phyloP scores from a whole-genome alignment of 2,329 filamentous ascomycete species.

The Xylariaceae sp. region DNA sequence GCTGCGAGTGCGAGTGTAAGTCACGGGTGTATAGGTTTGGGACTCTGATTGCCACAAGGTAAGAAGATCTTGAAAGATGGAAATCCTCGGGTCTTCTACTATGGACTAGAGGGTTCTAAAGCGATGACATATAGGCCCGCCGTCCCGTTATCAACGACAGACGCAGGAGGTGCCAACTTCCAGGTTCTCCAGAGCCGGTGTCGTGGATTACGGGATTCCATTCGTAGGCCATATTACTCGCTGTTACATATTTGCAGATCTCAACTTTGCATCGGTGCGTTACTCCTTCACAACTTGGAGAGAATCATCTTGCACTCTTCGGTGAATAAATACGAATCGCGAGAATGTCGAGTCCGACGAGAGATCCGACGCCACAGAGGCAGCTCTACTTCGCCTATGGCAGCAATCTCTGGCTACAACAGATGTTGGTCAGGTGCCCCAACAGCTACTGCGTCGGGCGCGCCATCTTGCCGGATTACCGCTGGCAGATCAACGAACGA shows the following conservation, averaged over 20 bases:
- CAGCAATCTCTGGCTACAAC: conserved; percentile 8
- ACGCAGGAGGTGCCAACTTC: background rate
- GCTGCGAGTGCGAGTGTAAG: too few species aligned
- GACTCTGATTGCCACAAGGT: too few species aligned
- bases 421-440: conserved; percentile 6
- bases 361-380: background rate
- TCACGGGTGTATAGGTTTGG: too few species aligned
- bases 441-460: conserved; percentile 1
- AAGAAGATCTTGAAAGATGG: too few species aligned
- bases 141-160: too few species aligned
- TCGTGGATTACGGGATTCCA: background rate
- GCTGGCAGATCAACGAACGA: conserved; percentile 7
- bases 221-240: background rate
- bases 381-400: conserved; percentile 12
- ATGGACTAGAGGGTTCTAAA: too few species aligned
- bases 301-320: background rate
- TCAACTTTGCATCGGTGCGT: background rate
- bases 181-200: background rate
- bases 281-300: background rate
- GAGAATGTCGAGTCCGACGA: background rate
- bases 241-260: background rate
- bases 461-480: conserved; percentile 6
- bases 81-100: too few species aligned
- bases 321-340: background rate
- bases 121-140: too few species aligned